Percentiles rank a stretch among this genome's conserved stretches.
Evolutionary conservation across 148 eudicot species (phyloP).

Genomic region (Pharnaceum exiguum): DNA sequence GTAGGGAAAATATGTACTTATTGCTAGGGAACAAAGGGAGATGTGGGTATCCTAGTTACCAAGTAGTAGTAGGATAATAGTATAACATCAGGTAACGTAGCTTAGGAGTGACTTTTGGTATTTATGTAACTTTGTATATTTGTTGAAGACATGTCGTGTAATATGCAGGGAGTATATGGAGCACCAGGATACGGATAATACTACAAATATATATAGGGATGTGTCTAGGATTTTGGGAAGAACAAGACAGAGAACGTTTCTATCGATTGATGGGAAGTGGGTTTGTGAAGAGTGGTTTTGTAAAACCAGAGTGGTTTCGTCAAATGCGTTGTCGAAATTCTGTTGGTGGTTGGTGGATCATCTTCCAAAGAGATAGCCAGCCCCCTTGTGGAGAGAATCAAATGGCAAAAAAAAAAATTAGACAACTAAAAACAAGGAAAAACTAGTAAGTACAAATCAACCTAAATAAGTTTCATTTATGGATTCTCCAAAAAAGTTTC

Average conservation of each 20-base stretch:
- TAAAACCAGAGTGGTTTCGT: constrained; percentile 40
- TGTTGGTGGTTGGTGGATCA: constrained; percentile 35
- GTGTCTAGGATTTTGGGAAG: not conserved
- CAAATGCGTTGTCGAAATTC: constrained; percentile 46
- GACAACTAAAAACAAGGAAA: too few species aligned
- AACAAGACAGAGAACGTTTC: not conserved
- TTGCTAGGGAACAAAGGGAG: not conserved
- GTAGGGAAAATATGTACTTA: constrained; percentile 10
- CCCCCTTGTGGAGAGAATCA: too few species aligned
- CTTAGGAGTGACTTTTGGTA: too few species aligned
- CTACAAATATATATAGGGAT: not conserved
- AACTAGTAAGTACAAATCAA: too few species aligned
- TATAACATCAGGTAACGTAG: too few species aligned
- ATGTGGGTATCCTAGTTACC: too few species aligned
- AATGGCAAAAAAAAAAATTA: too few species aligned
- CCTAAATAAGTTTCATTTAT: too few species aligned
- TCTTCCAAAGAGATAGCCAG: too few species aligned
- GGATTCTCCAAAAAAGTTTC: too few species aligned
- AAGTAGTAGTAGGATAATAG: too few species aligned
- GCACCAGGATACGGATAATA: not conserved
- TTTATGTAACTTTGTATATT: too few species aligned
- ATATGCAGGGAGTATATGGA: constrained; percentile 18
- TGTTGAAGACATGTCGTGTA: not conserved
- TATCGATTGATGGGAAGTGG: not conserved
- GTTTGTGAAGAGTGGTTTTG: constrained; percentile 16